A percentile compares a stretch with the other conserved stretches of the same genome.
Conservation (phyloP, 2,329 filamentous ascomycete species). For the Tothia fuscella region DNA sequence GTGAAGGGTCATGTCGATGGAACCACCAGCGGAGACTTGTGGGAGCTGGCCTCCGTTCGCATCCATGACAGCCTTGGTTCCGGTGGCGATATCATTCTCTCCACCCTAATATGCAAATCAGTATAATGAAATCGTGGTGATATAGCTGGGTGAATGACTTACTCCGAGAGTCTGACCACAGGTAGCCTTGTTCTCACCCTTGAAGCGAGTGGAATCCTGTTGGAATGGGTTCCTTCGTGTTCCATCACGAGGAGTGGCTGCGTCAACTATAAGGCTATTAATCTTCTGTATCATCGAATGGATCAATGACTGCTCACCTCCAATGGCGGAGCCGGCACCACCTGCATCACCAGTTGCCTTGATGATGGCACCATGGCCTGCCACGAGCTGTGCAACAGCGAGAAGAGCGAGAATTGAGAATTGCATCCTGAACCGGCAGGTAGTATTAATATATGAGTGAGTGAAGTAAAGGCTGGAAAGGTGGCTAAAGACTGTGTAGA, state of each 20-base stretch:
- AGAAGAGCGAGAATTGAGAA: constrained; percentile 37
- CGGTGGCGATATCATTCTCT: constrained; percentile 44
- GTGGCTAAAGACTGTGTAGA: constrained; percentile 5
- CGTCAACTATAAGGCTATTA: constrained; percentile 29
- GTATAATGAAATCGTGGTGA: not conserved
- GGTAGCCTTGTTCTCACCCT: constrained; percentile 37
- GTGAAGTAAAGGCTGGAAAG: constrained; percentile 4
- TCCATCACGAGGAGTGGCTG: constrained; percentile 48
- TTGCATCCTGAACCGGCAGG: constrained; percentile 26
- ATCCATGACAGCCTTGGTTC: constrained; percentile 45
- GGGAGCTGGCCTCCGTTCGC: constrained; percentile 45
- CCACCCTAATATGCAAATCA: constrained; percentile 28
- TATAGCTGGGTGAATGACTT: not conserved
- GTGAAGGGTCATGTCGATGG: constrained; percentile 50
- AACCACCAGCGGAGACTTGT: constrained; percentile 46
- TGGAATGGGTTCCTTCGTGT: constrained; percentile 50
- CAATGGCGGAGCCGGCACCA: constrained; percentile 38
- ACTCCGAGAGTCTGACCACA: constrained; percentile 46
- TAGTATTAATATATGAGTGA: constrained; percentile 6
- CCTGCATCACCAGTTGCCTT: constrained; percentile 45
- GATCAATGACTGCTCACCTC: constrained; percentile 25
- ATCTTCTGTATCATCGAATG: constrained; percentile 4
- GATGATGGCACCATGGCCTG: constrained; percentile 50
- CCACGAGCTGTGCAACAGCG: constrained; percentile 42
- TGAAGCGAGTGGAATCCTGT: constrained; percentile 52